A percentile compares a stretch with the other conserved stretches of the same genome.
phyloP scores from a whole-genome alignment of 2,329 filamentous ascomycete genomes.

The Eutypa lata region DNA sequence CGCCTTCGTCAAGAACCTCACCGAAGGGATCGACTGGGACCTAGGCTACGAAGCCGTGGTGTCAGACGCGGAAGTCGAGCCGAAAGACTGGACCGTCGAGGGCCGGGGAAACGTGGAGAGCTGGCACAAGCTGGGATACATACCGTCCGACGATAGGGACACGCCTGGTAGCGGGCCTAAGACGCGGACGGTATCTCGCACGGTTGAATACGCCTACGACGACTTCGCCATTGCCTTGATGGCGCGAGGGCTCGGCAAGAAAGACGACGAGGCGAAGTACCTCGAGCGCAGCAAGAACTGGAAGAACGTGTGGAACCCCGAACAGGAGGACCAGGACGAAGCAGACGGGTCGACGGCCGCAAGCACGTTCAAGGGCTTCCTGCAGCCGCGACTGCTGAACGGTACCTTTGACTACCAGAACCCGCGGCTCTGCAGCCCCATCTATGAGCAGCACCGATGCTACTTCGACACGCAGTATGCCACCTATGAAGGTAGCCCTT shows the following conservation, averaged over 20 bases:
- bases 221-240: conserved; percentile 69
- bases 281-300: conserved; percentile 62
- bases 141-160: conserved; percentile 67
- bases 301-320: conserved; percentile 60
- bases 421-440: conserved; percentile 57
- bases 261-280: conserved; percentile 59
- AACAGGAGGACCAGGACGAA: conserved; percentile 33
- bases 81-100: conserved; percentile 63
- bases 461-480: conserved; percentile 43
- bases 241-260: conserved; percentile 53
- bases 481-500: conserved; percentile 50
- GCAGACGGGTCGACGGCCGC: conserved; percentile 17
- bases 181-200: conserved; percentile 68
- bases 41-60: conserved; percentile 70
- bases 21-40: conserved; percentile 62
- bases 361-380: conserved; percentile 63
- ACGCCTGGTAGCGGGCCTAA: conserved; percentile 59
- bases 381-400: conserved; percentile 65
- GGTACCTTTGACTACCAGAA: conserved; percentile 66
- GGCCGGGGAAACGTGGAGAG: conserved; percentile 68
- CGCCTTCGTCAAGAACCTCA: conserved; percentile 67
- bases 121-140: conserved; percentile 70
- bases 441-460: conserved; percentile 45
- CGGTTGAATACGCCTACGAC: conserved; percentile 78
- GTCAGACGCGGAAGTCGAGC: conserved; percentile 68